Evolutionary conservation across 768 basidiomycete genomes (phyloP).

Genomic region (Favolaschia claudopus): DNA sequence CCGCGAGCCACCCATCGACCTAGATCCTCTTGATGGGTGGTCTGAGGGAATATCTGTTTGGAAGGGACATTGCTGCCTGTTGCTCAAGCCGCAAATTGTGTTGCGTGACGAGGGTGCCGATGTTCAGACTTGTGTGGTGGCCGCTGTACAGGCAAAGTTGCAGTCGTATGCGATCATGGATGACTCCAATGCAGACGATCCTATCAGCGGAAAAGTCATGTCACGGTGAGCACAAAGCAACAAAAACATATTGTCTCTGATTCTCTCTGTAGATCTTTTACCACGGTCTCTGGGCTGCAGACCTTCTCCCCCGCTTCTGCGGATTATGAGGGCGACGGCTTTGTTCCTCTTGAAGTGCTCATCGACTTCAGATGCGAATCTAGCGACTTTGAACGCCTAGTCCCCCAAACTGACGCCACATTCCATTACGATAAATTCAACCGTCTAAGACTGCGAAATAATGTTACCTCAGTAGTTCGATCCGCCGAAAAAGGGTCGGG

Average conservation of each 20-base stretch:
- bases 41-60: constrained; percentile 70
- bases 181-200: constrained; percentile 77
- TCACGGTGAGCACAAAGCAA: constrained; percentile 63
- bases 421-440: constrained; percentile 97
- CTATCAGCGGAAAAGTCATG: constrained; percentile 86
- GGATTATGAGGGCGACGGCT: constrained; percentile 52
- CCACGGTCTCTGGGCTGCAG: constrained; percentile 81
- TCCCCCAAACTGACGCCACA: constrained; percentile 86
- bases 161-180: constrained; percentile 87
- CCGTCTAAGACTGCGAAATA: constrained; percentile 81
- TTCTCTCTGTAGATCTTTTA: constrained; percentile 69
- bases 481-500: constrained; percentile 46
- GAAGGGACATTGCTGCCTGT: constrained; percentile 82
- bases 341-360: constrained; percentile 89
- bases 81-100: constrained; percentile 91
- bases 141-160: constrained; percentile 82
- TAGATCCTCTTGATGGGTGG: constrained; percentile 77
- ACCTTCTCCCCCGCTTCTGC: constrained; percentile 76
- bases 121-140: constrained; percentile 72
- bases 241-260: not conserved
- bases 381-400: constrained; percentile 84
- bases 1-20: constrained; percentile 41
- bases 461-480: constrained; percentile 60
- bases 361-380: constrained; percentile 87
- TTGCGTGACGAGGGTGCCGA: constrained; percentile 63